Conservation (phyloP, 129 eudicot genomes). For the Flaveria robusta region DNA sequence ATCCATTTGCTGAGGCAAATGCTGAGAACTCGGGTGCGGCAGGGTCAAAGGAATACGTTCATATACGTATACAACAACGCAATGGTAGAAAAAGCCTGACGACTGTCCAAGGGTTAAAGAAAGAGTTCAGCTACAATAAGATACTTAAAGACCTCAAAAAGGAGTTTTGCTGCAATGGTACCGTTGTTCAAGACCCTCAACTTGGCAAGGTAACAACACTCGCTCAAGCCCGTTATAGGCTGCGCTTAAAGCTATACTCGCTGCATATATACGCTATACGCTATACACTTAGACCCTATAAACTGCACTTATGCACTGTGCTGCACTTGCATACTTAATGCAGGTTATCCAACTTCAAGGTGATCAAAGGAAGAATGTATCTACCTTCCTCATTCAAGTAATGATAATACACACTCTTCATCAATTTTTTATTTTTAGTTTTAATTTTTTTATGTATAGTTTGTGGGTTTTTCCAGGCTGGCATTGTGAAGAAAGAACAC, state of each 20-base stretch:
- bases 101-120: constrained; percentile 82
- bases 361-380: constrained; percentile 84
- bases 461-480: constrained; percentile 44
- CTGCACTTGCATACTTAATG: not conserved
- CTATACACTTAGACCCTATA: not conserved
- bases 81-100: constrained; percentile 93
- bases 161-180: constrained; percentile 93
- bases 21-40: constrained; percentile 89
- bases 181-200: constrained; percentile 89
- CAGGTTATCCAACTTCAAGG: constrained; percentile 87
- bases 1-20: constrained; percentile 93
- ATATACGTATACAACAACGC: constrained; percentile 81
- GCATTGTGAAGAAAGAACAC: constrained; percentile 84
- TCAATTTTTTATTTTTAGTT: not conserved
- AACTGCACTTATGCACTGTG: not conserved
- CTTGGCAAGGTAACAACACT: constrained; percentile 61
- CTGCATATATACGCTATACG: not conserved
- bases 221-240: not conserved
- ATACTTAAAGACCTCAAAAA: constrained; percentile 83
- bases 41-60: constrained; percentile 82
- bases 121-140: constrained; percentile 78
- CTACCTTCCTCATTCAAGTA: constrained; percentile 79
- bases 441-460: not conserved
- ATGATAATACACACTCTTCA: not conserved
- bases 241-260: no score